Evolutionary conservation across 2,329 filamentous ascomycete genomes (phyloP).

Genomic region (Calonectria henricotiae): DNA sequence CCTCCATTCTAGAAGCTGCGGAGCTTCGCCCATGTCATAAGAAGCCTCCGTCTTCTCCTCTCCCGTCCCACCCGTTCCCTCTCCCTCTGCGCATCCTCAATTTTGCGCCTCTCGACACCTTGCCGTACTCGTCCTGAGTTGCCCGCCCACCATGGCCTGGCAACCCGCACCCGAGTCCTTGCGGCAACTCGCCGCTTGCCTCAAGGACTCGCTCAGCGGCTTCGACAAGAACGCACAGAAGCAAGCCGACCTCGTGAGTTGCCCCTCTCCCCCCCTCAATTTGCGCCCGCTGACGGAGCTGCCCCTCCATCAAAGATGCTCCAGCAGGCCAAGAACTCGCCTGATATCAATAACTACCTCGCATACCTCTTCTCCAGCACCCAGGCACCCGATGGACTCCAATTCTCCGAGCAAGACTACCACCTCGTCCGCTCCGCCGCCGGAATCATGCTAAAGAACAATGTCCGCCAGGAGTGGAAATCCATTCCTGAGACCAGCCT

Average conservation of each 20-base stretch:
- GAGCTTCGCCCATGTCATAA: slow-evolving; percentile 52
- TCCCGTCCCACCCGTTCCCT: slow-evolving; percentile 34
- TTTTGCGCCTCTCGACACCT: slow-evolving; percentile 40
- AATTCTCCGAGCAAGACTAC: slow-evolving; percentile 75
- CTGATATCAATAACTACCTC: slow-evolving; percentile 98
- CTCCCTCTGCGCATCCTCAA: slow-evolving; percentile 28
- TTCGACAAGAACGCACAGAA: slow-evolving; percentile 86
- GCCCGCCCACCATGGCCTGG: slow-evolving; percentile 82
- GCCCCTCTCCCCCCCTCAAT: slow-evolving; percentile 27
- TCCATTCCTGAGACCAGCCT: slow-evolving; percentile 82
- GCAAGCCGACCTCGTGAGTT: slow-evolving; percentile 87
- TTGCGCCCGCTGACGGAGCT: slow-evolving; percentile 46
- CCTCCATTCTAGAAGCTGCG: slow-evolving; percentile 46
- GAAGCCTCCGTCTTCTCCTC: slow-evolving; percentile 38
- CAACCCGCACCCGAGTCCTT: slow-evolving; percentile 91
- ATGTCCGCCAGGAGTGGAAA: slow-evolving; percentile 83
- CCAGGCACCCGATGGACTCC: slow-evolving; percentile 74
- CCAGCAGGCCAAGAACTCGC: slow-evolving; percentile 86
- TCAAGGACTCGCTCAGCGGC: slow-evolving; percentile 93
- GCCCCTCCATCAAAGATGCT: slow-evolving; percentile 80
- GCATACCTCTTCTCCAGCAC: slow-evolving; percentile 88
- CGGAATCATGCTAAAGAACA: slow-evolving; percentile 96
- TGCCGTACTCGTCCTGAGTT: slow-evolving; percentile 38
- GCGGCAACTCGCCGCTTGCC: slow-evolving; percentile 88
- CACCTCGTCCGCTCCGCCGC: slow-evolving; percentile 88